Conservation (phyloP, 441 rosid species). For the Viola pubescens region DNA sequence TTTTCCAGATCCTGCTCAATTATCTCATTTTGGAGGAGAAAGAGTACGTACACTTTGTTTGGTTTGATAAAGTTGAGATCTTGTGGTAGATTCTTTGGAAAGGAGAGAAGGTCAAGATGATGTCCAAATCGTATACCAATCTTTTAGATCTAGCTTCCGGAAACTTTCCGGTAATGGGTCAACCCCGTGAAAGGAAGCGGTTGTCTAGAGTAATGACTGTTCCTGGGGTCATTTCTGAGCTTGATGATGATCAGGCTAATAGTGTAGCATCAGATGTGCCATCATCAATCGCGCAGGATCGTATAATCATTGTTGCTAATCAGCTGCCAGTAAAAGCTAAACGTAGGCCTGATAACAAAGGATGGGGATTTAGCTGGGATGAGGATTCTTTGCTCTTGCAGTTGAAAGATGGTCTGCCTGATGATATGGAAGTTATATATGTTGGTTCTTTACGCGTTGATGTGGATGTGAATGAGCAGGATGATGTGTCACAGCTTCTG, state of each 20-base stretch:
- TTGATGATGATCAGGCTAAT: slow-evolving; percentile 69
- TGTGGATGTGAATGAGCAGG: slow-evolving; percentile 56
- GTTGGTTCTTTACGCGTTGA: slow-evolving; percentile 60
- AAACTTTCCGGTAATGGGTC: slow-evolving; percentile 54
- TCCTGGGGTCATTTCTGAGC: slow-evolving; percentile 70
- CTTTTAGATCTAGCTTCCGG: slow-evolving; percentile 86
- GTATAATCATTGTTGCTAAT: slow-evolving; percentile 62
- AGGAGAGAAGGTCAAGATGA: slow-evolving; percentile 33
- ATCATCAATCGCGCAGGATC: slow-evolving; percentile 52
- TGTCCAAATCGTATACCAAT: slow-evolving; percentile 71
- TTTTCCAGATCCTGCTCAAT: slow-evolving; percentile 39
- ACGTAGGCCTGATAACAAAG: slow-evolving; percentile 72
- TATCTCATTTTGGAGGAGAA: slow-evolving; percentile 11
- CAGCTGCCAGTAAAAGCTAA: slow-evolving; percentile 70
- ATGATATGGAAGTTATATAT: slow-evolving; percentile 74
- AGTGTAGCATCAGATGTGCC: slow-evolving; percentile 61
- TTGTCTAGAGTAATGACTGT: slow-evolving; percentile 68
- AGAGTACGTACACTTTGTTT: slow-evolving; percentile 7
- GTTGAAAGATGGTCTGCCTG: slow-evolving; percentile 67
- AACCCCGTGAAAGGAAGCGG: slow-evolving; percentile 50
- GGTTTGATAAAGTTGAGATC: slow-evolving; percentile 20
- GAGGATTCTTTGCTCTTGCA: slow-evolving; percentile 59
- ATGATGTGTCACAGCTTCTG: slow-evolving; percentile 64
- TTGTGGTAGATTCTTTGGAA: slow-evolving; percentile 17
- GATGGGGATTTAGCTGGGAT: slow-evolving; percentile 80